These are phyloP conservation scores for Aureobasidium musti DNA, from an alignment of 2,329 filamentous ascomycete species.

Conservation along the genomic window DNA sequence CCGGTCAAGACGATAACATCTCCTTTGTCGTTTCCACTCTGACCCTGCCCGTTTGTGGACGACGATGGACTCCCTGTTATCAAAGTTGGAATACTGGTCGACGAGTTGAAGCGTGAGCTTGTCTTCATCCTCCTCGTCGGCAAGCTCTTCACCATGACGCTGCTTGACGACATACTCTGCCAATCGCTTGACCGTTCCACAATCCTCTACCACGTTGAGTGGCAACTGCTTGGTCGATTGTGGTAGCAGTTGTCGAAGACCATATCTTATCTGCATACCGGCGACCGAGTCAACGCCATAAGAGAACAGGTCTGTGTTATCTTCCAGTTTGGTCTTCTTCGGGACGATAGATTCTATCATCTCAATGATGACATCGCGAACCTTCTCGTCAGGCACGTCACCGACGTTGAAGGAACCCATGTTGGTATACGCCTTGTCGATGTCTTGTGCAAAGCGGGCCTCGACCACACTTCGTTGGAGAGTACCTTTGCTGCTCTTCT, in stretches of 20 bases:
- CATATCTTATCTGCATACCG: conserved; percentile 55
- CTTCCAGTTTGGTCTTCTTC: conserved; percentile 33
- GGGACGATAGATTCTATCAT: conserved; percentile 36
- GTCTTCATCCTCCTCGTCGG: conserved; percentile 42
- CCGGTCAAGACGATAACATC: conserved; percentile 50
- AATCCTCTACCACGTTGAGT: conserved; percentile 62
- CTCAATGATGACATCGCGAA: conserved; percentile 41
- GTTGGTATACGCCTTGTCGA: conserved; percentile 50
- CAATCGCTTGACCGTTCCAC: conserved; percentile 54
- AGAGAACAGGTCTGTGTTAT: conserved; percentile 57
- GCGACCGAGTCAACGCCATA: conserved; percentile 63
- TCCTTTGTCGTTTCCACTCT: conserved; percentile 31
- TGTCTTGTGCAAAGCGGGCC: conserved; percentile 50
- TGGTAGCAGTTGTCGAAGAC: conserved; percentile 44
- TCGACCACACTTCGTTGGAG: conserved; percentile 57
- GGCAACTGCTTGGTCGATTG: conserved; percentile 48
- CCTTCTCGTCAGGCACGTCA: conserved; percentile 40
- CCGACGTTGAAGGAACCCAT: conserved; percentile 31
- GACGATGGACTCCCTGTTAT: conserved; percentile 27
- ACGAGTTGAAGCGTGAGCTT: conserved; percentile 52
- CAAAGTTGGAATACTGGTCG: conserved; percentile 51
- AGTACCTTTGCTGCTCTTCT: conserved; percentile 66
- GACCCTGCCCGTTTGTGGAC: conserved; percentile 15
- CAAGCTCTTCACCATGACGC: conserved; percentile 42
- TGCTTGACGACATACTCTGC: conserved; percentile 44